Evolutionary conservation across 2,329 filamentous ascomycete genomes (phyloP).

Genomic region (Fusarium sp.): DNA sequence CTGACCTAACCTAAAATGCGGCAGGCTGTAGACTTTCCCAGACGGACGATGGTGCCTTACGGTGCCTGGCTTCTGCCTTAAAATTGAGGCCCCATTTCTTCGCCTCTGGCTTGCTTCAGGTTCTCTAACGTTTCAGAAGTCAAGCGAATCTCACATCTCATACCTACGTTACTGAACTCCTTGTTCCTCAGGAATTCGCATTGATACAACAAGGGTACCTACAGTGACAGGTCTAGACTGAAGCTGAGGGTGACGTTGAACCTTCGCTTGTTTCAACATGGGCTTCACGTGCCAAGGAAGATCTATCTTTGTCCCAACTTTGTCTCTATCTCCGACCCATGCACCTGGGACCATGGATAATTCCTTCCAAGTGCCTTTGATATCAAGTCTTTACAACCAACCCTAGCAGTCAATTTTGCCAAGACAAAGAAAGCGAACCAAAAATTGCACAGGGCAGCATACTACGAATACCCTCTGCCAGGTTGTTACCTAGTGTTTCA

Average conservation of each 20-base stretch:
- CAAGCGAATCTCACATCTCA: slow-evolving; percentile 14
- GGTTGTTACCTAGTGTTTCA: neutral
- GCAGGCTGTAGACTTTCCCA: slow-evolving; percentile 15
- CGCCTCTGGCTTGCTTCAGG: slow-evolving; percentile 1
- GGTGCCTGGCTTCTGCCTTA: slow-evolving; percentile 6
- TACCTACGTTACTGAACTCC: slow-evolving; percentile 13
- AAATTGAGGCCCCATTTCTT: neutral
- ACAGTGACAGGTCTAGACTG: slow-evolving; percentile 1
- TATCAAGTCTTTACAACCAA: neutral
- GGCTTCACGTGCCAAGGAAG: slow-evolving; percentile 20
- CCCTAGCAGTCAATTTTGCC: neutral
- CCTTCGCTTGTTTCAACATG: slow-evolving; percentile 24
- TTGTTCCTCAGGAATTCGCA: slow-evolving; percentile 23
- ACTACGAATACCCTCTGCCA: slow-evolving; percentile 3
- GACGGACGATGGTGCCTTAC: neutral
- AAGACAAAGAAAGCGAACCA: neutral
- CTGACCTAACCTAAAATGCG: slow-evolving; percentile 40
- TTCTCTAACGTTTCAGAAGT: slow-evolving; percentile 20
- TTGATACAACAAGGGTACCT: slow-evolving; percentile 23
- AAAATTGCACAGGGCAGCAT: neutral
- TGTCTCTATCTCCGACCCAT: slow-evolving; percentile 8
- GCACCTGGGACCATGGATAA: neutral
- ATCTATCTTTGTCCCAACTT: slow-evolving; percentile 12
- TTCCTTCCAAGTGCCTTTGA: neutral
- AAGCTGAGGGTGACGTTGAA: slow-evolving; percentile 5